Conservation (phyloP, 208 protist genomes). For the Crithidia brevicula region DNA sequence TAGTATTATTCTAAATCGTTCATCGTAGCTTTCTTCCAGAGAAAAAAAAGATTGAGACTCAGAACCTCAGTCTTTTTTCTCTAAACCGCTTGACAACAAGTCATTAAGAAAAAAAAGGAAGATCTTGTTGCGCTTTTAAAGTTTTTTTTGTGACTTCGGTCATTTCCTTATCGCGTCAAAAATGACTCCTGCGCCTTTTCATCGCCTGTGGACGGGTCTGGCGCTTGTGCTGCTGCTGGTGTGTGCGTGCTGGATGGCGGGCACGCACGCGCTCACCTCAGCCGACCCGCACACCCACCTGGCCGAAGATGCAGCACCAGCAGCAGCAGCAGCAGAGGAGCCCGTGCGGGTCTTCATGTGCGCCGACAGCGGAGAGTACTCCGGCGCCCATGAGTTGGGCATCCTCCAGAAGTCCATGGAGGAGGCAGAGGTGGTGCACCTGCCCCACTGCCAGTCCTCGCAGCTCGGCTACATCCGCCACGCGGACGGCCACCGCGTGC, state of each 20-base stretch:
- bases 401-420: constrained; percentile 42
- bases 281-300: not conserved
- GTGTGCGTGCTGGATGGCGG: constrained; percentile 9
- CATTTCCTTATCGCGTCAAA: not conserved
- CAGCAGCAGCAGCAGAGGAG: no score
- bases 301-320: no score
- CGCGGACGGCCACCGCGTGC: constrained; percentile 36
- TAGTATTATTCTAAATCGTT: no score
- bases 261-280: constrained; percentile 5
- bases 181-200: not conserved
- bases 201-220: not conserved
- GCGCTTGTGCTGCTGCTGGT: constrained; percentile 30
- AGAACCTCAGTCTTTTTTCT: no score
- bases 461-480: constrained; percentile 46
- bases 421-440: constrained; percentile 24
- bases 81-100: no score
- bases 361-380: constrained; percentile 45
- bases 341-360: constrained; percentile 45
- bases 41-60: no score
- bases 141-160: no score
- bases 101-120: no score
- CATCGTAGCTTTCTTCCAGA: no score
- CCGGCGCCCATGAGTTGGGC: constrained; percentile 47
- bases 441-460: constrained; percentile 50
- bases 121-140: no score